A percentile compares a stretch with the other conserved stretches of the same genome.
phyloP scores from a whole-genome alignment of 371 early-diverging fungal species.

The Lichtheimia ramosa region DNA sequence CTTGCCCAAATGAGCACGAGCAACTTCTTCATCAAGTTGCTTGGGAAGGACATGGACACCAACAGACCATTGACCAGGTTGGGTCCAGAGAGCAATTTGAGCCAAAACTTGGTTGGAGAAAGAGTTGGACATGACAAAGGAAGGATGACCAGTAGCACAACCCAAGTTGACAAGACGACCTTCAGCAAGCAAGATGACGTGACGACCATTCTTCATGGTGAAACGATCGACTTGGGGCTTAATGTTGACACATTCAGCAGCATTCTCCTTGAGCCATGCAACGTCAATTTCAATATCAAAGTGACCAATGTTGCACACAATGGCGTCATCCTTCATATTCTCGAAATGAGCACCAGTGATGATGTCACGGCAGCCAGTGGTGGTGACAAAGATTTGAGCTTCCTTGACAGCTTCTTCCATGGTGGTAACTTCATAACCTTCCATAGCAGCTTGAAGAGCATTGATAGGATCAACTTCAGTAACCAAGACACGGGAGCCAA shows the following conservation, averaged over 20 bases:
- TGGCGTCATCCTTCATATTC: slow-evolving; percentile 96
- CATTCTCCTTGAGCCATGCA: slow-evolving; percentile 98
- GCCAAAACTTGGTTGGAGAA: slow-evolving; percentile 99
- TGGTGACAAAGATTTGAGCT: slow-evolving; percentile 98
- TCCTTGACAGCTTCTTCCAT: slow-evolving; percentile 94
- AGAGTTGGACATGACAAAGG: slow-evolving; percentile 99
- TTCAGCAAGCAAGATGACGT: slow-evolving; percentile 96
- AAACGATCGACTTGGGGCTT: slow-evolving; percentile 99
- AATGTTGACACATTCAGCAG: slow-evolving; percentile 86
- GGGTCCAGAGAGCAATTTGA: slow-evolving; percentile 98
- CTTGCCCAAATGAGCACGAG: slow-evolving; percentile 93
- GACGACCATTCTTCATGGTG: slow-evolving; percentile 89
- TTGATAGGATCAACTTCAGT: slow-evolving; percentile 99
- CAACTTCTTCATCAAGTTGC: slow-evolving; percentile 99
- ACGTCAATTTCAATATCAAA: slow-evolving; percentile 99
- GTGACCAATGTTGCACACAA: slow-evolving; percentile 99
- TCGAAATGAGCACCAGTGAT: slow-evolving; percentile 90
- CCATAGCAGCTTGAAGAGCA: slow-evolving; percentile 99
- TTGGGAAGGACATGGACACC: slow-evolving; percentile 99
- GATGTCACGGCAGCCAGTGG: slow-evolving; percentile 99
- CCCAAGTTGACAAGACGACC: slow-evolving; percentile 99
- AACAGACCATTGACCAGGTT: slow-evolving; percentile 81
- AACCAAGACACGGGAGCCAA: slow-evolving; percentile 98
- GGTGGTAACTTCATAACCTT: slow-evolving; percentile 98
- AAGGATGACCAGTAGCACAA: slow-evolving; percentile 99